These are phyloP conservation scores for Hypoxylon sp. DNA, from an alignment of 2,329 filamentous ascomycete genomes.

Conservation along the genomic window DNA sequence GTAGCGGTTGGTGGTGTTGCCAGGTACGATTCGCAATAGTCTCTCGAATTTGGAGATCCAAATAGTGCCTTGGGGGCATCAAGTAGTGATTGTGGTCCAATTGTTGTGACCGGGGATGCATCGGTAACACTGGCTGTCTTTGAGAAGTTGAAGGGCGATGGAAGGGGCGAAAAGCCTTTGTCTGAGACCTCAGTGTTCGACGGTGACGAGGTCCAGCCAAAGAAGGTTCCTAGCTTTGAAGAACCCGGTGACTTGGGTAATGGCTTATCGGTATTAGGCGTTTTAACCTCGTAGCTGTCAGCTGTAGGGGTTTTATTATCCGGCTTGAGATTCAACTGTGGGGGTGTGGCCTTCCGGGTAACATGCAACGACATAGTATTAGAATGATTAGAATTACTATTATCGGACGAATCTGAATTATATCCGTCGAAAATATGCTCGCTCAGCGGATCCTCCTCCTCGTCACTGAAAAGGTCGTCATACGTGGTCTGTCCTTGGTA, in stretches of 20 bases:
- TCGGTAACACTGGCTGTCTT: conserved; percentile 58
- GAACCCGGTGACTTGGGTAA: conserved; percentile 68
- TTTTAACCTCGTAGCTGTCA: conserved; percentile 50
- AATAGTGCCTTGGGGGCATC: conserved; percentile 60
- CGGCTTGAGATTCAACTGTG: conserved; percentile 66
- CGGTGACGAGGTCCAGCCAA: conserved; percentile 67
- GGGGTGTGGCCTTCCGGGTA: conserved; percentile 65
- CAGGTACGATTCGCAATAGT: conserved; percentile 67
- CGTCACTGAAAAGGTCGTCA: conserved; percentile 56
- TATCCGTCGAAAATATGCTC: conserved; percentile 55
- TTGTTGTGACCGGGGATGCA: conserved; percentile 59
- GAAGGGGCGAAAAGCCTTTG: conserved; percentile 61
- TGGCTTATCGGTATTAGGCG: conserved; percentile 67
- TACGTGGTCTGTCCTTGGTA: conserved; percentile 62
- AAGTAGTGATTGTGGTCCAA: conserved; percentile 57
- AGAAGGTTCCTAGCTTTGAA: conserved; percentile 66
- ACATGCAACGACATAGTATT: conserved; percentile 64
- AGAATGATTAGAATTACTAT: conserved; percentile 58
- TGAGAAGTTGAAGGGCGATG: conserved; percentile 65
- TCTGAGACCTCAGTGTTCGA: conserved; percentile 68
- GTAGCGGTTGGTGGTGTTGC: conserved; percentile 63
- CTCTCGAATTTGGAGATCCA: conserved; percentile 60
- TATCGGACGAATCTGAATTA: conserved; percentile 55
- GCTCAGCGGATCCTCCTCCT: conserved; percentile 56
- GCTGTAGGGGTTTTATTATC: conserved; percentile 55